These are phyloP conservation scores for Phycomyces blakesleeanus DNA, from an alignment of 192 early-diverging fungal genomes.

Conservation along the genomic window DNA sequence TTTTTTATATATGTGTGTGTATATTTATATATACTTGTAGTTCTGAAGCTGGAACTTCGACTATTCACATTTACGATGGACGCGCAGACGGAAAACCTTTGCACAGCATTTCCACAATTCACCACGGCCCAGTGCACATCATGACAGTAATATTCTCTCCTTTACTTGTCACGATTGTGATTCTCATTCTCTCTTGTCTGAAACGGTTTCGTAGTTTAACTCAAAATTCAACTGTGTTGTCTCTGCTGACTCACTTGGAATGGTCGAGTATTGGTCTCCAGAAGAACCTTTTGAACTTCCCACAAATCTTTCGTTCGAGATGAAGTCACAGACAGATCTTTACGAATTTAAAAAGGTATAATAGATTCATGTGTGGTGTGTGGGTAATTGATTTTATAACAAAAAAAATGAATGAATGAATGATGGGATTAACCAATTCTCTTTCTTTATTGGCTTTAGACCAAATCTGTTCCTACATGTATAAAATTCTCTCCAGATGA, in stretches of 20 bases:
- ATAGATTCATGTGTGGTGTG: too few relatives aligned
- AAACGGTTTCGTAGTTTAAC: slow-evolving; percentile 52
- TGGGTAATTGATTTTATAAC: too few relatives aligned
- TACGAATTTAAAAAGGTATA: slow-evolving; percentile 96
- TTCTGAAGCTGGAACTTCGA: slow-evolving; percentile 67
- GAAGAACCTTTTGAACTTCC: slow-evolving; percentile 66
- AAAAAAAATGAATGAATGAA: too few relatives aligned
- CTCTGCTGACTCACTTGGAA: slow-evolving; percentile 81
- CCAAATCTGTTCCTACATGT: slow-evolving; percentile 72
- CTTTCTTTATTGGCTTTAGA: slow-evolving; percentile 26
- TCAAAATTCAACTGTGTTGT: slow-evolving; percentile 70
- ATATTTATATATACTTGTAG: slow-evolving; percentile 43
- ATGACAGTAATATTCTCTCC: slow-evolving; percentile 52
- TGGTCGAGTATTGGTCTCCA: slow-evolving; percentile 91
- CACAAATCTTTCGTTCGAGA: slow-evolving; percentile 62
- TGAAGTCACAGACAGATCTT: slow-evolving; percentile 93
- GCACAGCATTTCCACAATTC: slow-evolving; percentile 60
- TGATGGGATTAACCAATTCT: too few relatives aligned
- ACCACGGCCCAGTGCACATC: slow-evolving; percentile 68
- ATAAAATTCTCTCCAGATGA: slow-evolving; percentile 80
- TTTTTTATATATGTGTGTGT: too few relatives aligned
- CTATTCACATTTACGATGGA: slow-evolving; percentile 83
- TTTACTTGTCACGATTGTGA: background rate
- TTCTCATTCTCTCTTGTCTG: background rate
- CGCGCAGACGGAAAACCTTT: slow-evolving; percentile 62